These are phyloP conservation scores for Cicer arietinum DNA, from an alignment of 306 rosid species.

Conservation along the genomic window DNA sequence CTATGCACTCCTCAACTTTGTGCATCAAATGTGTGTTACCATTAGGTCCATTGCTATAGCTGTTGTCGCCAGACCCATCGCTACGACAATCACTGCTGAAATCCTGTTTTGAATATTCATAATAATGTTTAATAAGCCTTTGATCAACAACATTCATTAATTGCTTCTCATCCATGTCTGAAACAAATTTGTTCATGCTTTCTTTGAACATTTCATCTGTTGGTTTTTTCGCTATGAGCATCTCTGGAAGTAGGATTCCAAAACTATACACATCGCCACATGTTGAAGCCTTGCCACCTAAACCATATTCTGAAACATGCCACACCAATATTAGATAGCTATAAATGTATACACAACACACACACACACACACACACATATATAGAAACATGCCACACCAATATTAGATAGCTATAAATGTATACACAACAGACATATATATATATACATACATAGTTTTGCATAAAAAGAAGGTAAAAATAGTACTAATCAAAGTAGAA, in stretches of 20 bases:
- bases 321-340: slow-evolving; percentile 13
- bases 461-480: not conserved
- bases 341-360: not conserved
- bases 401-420: not conserved
- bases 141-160: slow-evolving; percentile 31
- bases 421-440: not conserved
- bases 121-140: slow-evolving; percentile 37
- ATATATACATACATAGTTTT: not conserved
- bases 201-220: slow-evolving; percentile 54
- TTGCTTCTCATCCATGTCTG: slow-evolving; percentile 37
- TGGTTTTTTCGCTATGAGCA: slow-evolving; percentile 49
- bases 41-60: not conserved
- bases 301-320: slow-evolving; percentile 53
- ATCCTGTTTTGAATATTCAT: slow-evolving; percentile 18
- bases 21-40: not conserved
- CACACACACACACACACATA: too few relatives aligned
- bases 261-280: slow-evolving; percentile 55
- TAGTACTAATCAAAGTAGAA: not conserved
- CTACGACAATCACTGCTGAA: not conserved
- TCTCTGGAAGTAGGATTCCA: slow-evolving; percentile 52
- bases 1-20: slow-evolving; percentile 41
- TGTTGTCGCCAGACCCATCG: not conserved
- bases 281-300: slow-evolving; percentile 50
- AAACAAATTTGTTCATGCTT: slow-evolving; percentile 40
- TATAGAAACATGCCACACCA: slow-evolving; percentile 29